These are phyloP conservation scores for Leccinellum luteum DNA, from an alignment of 768 basidiomycete species.

Conservation along the genomic window DNA sequence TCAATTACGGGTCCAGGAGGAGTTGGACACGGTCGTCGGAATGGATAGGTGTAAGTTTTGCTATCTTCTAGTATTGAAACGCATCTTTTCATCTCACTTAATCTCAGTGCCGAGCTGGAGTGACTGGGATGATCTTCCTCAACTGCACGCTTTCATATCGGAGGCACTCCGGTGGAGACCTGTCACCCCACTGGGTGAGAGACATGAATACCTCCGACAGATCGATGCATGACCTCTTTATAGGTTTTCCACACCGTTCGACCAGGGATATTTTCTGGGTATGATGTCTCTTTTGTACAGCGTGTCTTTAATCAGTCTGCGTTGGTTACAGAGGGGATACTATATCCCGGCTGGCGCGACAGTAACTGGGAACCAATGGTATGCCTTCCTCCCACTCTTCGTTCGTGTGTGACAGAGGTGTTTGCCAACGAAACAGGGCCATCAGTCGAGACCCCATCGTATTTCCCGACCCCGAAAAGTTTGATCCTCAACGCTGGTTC, in stretches of 20 bases:
- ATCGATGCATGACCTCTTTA: background rate
- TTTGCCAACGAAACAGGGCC: conserved; percentile 31
- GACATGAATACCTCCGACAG: no score
- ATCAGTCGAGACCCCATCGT: conserved; percentile 52
- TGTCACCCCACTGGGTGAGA: conserved; percentile 25
- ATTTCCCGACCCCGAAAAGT: conserved; percentile 57
- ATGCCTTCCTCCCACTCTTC: background rate
- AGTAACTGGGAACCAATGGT: conserved; percentile 23
- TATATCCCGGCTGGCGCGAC: conserved; percentile 25
- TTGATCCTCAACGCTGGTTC: conserved; percentile 59
- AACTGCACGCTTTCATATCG: conserved; percentile 36
- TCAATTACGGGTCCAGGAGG: conserved; percentile 47
- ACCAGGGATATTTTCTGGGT: conserved; percentile 66
- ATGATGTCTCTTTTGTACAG: background rate
- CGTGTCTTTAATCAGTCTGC: conserved; percentile 29
- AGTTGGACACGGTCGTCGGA: conserved; percentile 52
- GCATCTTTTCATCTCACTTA: background rate
- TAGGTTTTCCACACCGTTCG: conserved; percentile 55
- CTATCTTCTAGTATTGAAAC: background rate
- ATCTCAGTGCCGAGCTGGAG: conserved; percentile 35
- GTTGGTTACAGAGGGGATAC: conserved; percentile 12
- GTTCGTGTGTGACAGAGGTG: background rate
- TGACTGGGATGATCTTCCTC: conserved; percentile 34
- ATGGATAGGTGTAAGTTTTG: conserved; percentile 26
- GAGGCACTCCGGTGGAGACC: conserved; percentile 41